phyloP scores from a whole-genome alignment of 176 grass and related monocot species.

The Secale cereale region DNA sequence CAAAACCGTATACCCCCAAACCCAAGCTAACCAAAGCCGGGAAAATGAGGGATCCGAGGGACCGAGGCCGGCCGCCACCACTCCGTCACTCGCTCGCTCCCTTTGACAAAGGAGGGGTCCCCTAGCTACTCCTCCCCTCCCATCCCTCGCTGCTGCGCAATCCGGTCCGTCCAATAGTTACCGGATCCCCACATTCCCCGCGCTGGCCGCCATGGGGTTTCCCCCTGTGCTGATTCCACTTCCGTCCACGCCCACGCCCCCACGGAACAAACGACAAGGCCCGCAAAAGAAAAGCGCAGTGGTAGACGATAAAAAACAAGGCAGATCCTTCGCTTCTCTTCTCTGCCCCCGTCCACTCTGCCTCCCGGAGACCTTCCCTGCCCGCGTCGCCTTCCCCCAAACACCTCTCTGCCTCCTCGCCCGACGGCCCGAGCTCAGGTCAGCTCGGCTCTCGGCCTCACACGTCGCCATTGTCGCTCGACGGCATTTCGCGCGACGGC shows the following conservation, averaged over 20 bases:
- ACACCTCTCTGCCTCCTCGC: not conserved
- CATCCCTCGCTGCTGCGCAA: not conserved
- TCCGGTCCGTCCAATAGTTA: not conserved
- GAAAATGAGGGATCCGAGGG: not conserved
- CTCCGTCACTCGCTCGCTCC: not conserved
- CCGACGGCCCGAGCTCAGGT: not conserved
- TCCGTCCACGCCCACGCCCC: not conserved
- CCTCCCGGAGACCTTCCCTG: not conserved
- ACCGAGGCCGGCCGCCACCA: not conserved
- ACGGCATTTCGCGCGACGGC: not conserved
- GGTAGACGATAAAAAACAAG: slow-evolving; percentile 43
- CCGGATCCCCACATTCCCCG: not conserved
- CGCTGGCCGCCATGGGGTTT: not conserved
- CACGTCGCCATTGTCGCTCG: not conserved
- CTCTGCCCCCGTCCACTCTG: not conserved
- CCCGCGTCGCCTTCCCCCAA: not conserved
- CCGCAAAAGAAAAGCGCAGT: not conserved
- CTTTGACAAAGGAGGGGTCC: not conserved
- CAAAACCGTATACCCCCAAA: not conserved
- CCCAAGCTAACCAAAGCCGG: not conserved
- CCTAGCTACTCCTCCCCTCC: not conserved
- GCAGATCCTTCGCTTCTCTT: slow-evolving; percentile 38
- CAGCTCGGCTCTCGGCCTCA: not conserved
- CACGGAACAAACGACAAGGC: not conserved
- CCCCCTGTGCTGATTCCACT: not conserved